Evolutionary conservation across 1,139 yeast genomes (phyloP).

Genomic region (Nematodospora anomalae): DNA sequence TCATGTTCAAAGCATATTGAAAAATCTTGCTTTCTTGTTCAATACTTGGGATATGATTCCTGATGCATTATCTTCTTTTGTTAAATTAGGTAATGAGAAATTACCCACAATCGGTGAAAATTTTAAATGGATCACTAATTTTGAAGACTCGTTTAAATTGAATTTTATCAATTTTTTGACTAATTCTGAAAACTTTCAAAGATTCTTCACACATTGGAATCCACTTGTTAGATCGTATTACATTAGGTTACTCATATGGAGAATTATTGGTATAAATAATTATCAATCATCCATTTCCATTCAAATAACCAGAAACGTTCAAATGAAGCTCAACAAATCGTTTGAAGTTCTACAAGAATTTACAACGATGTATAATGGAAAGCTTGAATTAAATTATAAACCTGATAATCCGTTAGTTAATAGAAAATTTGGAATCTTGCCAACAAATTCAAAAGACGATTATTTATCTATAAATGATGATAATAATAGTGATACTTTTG

Average conservation of each 20-base stretch:
- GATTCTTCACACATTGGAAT: constrained; percentile 74
- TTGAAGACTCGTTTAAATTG: constrained; percentile 40
- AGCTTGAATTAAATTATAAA: constrained; percentile 23
- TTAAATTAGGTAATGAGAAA: constrained; percentile 2
- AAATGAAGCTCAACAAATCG: constrained; percentile 28
- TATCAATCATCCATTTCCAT: constrained; percentile 37
- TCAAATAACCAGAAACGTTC: constrained; percentile 31
- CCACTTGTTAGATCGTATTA: constrained; percentile 74
- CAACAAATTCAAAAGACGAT: constrained; percentile 33
- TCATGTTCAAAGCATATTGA: constrained; percentile 61
- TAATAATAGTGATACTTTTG: constrained; percentile 6
- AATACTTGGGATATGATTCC: constrained; percentile 80
- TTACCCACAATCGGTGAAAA: neutral
- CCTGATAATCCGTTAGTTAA: constrained; percentile 56
- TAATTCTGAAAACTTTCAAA: constrained; percentile 47
- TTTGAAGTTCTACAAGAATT: constrained; percentile 22
- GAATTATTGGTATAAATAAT: constrained; percentile 53
- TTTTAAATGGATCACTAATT: constrained; percentile 35
- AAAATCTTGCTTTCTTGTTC: constrained; percentile 65
- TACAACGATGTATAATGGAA: constrained; percentile 12
- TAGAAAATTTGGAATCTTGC: constrained; percentile 47
- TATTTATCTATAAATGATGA: constrained; percentile 22
- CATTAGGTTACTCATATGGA: constrained; percentile 67
- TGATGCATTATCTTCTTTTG: constrained; percentile 18
- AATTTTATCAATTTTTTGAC: constrained; percentile 58